Base-by-base conservation (phyloP, 2,329 filamentous ascomycete genomes). In the Aureobasidium musti region DNA sequence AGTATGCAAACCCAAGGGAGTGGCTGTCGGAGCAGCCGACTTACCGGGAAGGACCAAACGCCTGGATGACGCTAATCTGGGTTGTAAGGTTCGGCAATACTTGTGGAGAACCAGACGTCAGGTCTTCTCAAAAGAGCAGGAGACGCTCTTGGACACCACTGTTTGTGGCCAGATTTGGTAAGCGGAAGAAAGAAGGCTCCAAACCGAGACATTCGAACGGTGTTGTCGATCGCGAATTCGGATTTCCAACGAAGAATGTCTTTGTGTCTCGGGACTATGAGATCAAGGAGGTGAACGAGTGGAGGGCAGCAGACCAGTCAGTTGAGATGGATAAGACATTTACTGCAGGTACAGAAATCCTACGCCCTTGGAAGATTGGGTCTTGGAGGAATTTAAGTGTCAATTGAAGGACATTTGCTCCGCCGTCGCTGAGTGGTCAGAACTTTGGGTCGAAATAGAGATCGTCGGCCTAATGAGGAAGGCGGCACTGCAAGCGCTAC, bases 191-290 rank as follows among this genome's bases (percentile, higher is more conserved):
- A 37, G 14, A 4, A 4, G 54, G 39, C 54, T 43, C 23, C 21
- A 45, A 45, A 19, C 26, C 45, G 30, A 59, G 54, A 59, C 54
- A 59, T 59, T 45, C 19, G 23, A 59, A 59, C 54, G 54, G 37
- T 21, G 39, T 1, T 45, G 54, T 45, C 54, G 54, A 45, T 59
- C 54, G 39, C 54, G 54, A 59, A 33, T 21, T 21, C 39, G 37
- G 39, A 8, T 30, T 19, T 7, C 26, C 13, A 59, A 59, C 54
- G 54, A 21, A 59, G 54, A 59, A 59, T 43, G 54, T 45, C 39
- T 19, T 14, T 28, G 54, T 61, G 57, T 61, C 57, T 61, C 57
- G 57, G 57, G 26, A 54, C 21, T 37, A 49, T 13, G 17, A 37
- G 5, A 26, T 5, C 14, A n/a, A 26, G 41, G 17, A 49, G 26